Conservation (phyloP, 1,139 yeast genomes). For the Kodamaea plutei region DNA sequence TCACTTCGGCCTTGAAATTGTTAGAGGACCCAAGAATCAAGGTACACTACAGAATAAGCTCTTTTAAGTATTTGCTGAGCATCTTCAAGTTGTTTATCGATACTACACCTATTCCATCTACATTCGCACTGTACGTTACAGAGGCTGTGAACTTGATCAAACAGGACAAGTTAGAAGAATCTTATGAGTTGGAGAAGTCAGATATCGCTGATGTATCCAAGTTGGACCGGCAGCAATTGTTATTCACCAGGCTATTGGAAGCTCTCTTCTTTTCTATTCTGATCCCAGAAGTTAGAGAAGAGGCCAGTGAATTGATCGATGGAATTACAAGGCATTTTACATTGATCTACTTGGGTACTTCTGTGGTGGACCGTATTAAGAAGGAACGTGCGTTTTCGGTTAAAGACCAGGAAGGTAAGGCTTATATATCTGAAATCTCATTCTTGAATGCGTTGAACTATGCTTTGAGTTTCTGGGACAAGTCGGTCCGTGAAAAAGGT, state of each 20-base stretch:
- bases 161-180: constrained; percentile 37
- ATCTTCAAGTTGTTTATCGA: constrained; percentile 70
- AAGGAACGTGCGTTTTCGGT: constrained; percentile 69
- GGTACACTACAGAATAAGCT: constrained; percentile 67
- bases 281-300: constrained; percentile 67
- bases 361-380: constrained; percentile 67
- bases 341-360: constrained; percentile 69
- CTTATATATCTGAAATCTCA: constrained; percentile 64
- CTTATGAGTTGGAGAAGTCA: constrained; percentile 33
- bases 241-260: constrained; percentile 59
- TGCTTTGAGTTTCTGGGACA: constrained; percentile 76
- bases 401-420: constrained; percentile 74
- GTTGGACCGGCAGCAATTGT: constrained; percentile 56
- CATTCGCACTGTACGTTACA: constrained; percentile 43
- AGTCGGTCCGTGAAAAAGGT: constrained; percentile 69
- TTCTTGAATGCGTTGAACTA: constrained; percentile 71
- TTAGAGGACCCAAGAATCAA: constrained; percentile 67
- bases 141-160: constrained; percentile 47
- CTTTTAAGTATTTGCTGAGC: constrained; percentile 67
- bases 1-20: constrained; percentile 64
- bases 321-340: constrained; percentile 78
- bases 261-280: constrained; percentile 73
- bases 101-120: constrained; percentile 57
- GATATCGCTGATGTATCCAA: constrained; percentile 46
- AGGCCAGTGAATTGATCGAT: constrained; percentile 58